A percentile compares a stretch with the other conserved stretches of the same genome.
Conservation (phyloP, 1,284 basidiomycete genomes). For the Cryptococcus floricola region DNA sequence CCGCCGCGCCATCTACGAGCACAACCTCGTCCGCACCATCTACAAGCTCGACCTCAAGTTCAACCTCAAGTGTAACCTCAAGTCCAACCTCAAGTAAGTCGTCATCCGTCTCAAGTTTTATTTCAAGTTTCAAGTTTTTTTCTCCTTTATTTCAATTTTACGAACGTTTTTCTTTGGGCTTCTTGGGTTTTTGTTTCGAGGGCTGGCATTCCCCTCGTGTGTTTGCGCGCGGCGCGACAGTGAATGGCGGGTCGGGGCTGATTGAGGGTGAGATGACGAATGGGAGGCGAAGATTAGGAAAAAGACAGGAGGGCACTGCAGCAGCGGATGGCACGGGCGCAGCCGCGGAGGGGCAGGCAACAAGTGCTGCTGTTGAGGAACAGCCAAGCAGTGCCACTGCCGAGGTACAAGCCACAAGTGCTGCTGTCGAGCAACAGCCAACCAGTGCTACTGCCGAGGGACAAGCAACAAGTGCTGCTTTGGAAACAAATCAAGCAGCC, state of each 20-base stretch:
- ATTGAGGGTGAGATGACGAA: not conserved
- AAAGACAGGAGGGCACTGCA: not conserved
- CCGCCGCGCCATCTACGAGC: not conserved
- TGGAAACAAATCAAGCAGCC: not conserved
- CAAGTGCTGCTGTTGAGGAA: not conserved
- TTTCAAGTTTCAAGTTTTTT: not conserved
- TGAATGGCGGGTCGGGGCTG: not conserved
- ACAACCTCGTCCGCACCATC: no score
- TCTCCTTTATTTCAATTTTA: not conserved
- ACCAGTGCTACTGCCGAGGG: not conserved
- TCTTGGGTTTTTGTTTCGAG: not conserved
- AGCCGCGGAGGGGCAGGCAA: not conserved
- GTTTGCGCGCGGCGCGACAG: conserved; percentile 5
- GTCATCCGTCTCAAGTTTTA: not conserved
- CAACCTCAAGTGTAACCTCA: not conserved
- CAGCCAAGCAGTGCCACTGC: not conserved
- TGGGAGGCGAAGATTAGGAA: not conserved
- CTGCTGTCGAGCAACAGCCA: not conserved
- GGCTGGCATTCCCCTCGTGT: conserved; percentile 1
- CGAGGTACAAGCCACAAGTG: not conserved
- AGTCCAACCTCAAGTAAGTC: not conserved
- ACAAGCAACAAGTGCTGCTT: not conserved
- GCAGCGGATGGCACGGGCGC: not conserved
- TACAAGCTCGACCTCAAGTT: not conserved
- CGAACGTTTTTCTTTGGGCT: not conserved